Base-by-base conservation (phyloP, 1,284 basidiomycete genomes). In the Coniferiporia weirii region DNA sequence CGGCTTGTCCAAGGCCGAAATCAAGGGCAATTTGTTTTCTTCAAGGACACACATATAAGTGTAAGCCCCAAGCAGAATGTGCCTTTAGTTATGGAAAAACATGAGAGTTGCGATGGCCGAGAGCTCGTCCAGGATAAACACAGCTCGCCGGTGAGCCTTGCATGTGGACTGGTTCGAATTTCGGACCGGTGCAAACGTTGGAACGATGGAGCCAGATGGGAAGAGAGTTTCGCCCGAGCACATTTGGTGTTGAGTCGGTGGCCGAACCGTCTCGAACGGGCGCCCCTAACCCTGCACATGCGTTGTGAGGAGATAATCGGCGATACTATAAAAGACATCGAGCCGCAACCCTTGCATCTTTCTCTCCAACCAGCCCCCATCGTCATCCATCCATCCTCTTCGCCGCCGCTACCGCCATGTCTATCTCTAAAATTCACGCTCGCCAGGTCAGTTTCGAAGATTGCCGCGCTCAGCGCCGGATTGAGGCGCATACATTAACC, bases 341-440 rank as follows among this genome's bases (percentile, higher is more conserved):
- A 40, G 22, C 19, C 35, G 20, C 8, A 10, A 13, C 45, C 32
- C 10, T 22, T 38, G 12, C 15, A 19, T 35, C 46, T 64, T 32
- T 17, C 35, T 57, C 44, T 53, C 54, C 56, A 55, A 35, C 54
- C 17, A 46, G 5, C 27, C 27, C 5, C 57, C 34, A 56, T 56
- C 46, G 59, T 61, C 52, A 17, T 52, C 56, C 56, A 48, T 57
- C 36, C 54, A 40, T 56, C 61, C 32, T 40, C 52, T 54, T 61
- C 57, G 49, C 64, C 66, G 56, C 65, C 66, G 65, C 64, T 71
- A 69, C 5, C 27, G 65, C 65, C 65, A 95, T 95, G 92, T 92
- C 92, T 68, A 83, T 92, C 79, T 85, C 85, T 64, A 92, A 93
- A 78, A 76, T 95, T 69, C 80, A 87, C 77, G 91, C 92, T 70